phyloP scores from a whole-genome alignment of 1,139 yeast species.

The Lodderomyces jiufengensis region DNA sequence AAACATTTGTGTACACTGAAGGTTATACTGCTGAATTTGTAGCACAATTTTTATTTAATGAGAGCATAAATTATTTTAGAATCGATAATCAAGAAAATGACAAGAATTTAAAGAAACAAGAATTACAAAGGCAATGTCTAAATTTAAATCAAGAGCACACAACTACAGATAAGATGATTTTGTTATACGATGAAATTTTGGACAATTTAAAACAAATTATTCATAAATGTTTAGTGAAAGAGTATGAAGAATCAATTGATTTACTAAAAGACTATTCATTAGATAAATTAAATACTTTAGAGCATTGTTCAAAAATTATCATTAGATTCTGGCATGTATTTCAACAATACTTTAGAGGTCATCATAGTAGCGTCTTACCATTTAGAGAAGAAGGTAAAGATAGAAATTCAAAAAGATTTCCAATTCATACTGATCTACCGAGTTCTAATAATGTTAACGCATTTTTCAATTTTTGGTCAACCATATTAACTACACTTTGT shows the following conservation, averaged over 20 bases:
- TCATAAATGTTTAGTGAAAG: slow-evolving; percentile 49
- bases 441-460: slow-evolving; percentile 17
- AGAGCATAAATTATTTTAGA: not conserved
- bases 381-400: slow-evolving; percentile 21
- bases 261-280: slow-evolving; percentile 46
- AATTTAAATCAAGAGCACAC: slow-evolving; percentile 4
- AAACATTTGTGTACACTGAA: slow-evolving; percentile 62
- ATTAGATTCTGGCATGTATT: slow-evolving; percentile 60
- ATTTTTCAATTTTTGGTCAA: slow-evolving; percentile 53
- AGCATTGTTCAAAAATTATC: slow-evolving; percentile 41
- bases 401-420: slow-evolving; percentile 20
- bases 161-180: slow-evolving; percentile 11
- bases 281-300: slow-evolving; percentile 28
- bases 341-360: slow-evolving; percentile 35
- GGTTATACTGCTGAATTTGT: slow-evolving; percentile 59
- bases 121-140: too few species aligned
- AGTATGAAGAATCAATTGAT: slow-evolving; percentile 57
- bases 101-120: too few species aligned
- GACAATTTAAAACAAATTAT: slow-evolving; percentile 43
- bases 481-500: slow-evolving; percentile 41
- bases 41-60: too few species aligned
- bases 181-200: slow-evolving; percentile 39
- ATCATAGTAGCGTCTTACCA: slow-evolving; percentile 21
- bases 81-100: too few species aligned
- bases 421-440: slow-evolving; percentile 28